These are phyloP conservation scores for Pythium brassicae DNA, from an alignment of 352 stramenopile genomes.

Conservation along the genomic window DNA sequence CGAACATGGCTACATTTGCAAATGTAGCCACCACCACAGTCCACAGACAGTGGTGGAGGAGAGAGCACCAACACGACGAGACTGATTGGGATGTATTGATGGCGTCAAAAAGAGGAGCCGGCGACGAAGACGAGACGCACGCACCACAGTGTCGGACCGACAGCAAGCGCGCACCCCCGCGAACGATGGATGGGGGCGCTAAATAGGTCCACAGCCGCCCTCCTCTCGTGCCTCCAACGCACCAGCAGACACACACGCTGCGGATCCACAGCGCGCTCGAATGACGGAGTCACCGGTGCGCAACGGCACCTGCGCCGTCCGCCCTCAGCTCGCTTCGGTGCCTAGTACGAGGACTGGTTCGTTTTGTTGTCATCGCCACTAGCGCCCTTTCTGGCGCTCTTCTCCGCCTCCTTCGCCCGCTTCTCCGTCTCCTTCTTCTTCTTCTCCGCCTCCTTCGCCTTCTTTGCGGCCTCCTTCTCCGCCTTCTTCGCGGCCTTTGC, in stretches of 20 bases:
- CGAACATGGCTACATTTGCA: no score
- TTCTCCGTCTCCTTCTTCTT: not conserved
- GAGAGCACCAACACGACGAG: no score
- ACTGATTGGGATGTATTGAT: not conserved
- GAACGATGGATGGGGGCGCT: not conserved
- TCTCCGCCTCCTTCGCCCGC: not conserved
- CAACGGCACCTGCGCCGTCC: no score
- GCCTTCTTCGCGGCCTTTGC: not conserved
- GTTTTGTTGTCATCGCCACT: not conserved
- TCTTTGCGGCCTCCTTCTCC: conserved; percentile 1
- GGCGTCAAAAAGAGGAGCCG: not conserved
- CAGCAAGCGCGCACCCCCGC: not conserved
- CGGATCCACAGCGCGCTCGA: no score
- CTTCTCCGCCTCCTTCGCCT: not conserved
- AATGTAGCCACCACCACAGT: no score
- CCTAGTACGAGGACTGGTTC: not conserved
- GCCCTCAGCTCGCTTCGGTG: not conserved
- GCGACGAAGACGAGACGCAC: not conserved
- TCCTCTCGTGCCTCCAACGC: not conserved
- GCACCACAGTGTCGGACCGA: not conserved
- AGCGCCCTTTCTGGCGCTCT: not conserved
- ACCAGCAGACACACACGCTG: not conserved
- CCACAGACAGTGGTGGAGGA: no score
- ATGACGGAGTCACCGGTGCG: no score
- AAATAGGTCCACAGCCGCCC: not conserved